Conservation (phyloP, 306 rosid genomes). For the Begonia masoniana region DNA sequence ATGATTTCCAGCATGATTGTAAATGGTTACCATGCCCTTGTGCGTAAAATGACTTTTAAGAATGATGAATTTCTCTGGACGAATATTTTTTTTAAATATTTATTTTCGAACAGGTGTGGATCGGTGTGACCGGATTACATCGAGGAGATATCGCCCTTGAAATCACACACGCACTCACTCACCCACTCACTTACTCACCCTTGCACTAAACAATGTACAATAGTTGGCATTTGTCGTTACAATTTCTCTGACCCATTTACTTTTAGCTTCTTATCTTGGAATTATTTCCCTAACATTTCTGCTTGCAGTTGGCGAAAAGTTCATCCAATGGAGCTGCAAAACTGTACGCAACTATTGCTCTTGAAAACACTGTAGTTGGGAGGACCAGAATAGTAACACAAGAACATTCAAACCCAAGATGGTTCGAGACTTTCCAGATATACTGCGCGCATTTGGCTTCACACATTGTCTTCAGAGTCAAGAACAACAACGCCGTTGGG, state of each 20-base stretch:
- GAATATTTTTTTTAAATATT: too few species aligned
- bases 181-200: too few species aligned
- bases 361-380: conserved; percentile 40
- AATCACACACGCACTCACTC: too few species aligned
- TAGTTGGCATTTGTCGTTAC: background rate
- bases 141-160: too few species aligned
- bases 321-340: conserved; percentile 20
- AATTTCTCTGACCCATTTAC: background rate
- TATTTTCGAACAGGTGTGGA: too few species aligned
- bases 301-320: conserved; percentile 16
- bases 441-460: conserved; percentile 38
- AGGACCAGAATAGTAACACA: conserved; percentile 25
- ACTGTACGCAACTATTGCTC: conserved; percentile 28
- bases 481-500: conserved; percentile 31
- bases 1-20: too few species aligned
- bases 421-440: conserved; percentile 38
- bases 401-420: conserved; percentile 21
- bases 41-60: too few species aligned
- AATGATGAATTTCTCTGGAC: too few species aligned
- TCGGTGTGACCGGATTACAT: too few species aligned
- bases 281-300: background rate
- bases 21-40: too few species aligned
- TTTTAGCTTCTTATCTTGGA: too few species aligned
- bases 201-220: background rate
- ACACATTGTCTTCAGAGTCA: conserved; percentile 31